phyloP scores from a whole-genome alignment of 2,329 filamentous ascomycete genomes.

The Pseudogymnoascus pannorum region DNA sequence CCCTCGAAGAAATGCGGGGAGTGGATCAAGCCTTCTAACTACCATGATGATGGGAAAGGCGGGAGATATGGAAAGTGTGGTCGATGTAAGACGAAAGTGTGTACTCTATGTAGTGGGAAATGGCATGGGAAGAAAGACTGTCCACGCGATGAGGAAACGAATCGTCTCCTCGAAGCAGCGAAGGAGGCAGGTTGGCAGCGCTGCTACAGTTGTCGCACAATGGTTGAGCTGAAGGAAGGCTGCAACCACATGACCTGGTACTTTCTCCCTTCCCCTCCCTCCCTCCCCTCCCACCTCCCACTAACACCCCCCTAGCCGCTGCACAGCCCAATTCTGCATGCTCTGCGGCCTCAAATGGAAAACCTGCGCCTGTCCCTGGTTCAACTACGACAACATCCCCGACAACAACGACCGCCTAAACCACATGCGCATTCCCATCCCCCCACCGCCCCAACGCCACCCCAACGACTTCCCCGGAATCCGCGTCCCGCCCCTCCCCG shows the following conservation, averaged over 20 bases:
- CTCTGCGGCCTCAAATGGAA: conserved; percentile 78
- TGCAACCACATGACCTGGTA: conserved; percentile 87
- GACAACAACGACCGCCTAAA: conserved; percentile 49
- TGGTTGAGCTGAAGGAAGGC: conserved; percentile 74
- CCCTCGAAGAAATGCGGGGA: conserved; percentile 65
- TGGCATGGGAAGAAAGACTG: conserved; percentile 67
- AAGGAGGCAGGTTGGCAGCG: conserved; percentile 65
- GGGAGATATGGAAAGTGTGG: conserved; percentile 64
- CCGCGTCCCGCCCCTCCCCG: background rate
- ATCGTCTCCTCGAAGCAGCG: conserved; percentile 55
- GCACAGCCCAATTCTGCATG: conserved; percentile 81
- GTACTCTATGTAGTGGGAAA: conserved; percentile 63
- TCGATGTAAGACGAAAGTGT: conserved; percentile 67
- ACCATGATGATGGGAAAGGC: conserved; percentile 41
- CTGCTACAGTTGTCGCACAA: conserved; percentile 64
- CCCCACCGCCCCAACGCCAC: background rate
- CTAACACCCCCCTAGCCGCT: conserved; percentile 47
- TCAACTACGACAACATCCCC: conserved; percentile 54
- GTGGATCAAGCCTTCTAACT: conserved; percentile 69
- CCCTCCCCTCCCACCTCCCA: background rate
- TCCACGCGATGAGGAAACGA: conserved; percentile 61
- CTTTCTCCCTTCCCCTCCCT: conserved; percentile 26
- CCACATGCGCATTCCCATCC: conserved; percentile 41
- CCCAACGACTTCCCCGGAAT: background rate
- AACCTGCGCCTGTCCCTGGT: conserved; percentile 74